Evolutionary conservation across 2,329 filamentous ascomycete species (phyloP).

Genomic region (Teratosphaeriaceae sp.): DNA sequence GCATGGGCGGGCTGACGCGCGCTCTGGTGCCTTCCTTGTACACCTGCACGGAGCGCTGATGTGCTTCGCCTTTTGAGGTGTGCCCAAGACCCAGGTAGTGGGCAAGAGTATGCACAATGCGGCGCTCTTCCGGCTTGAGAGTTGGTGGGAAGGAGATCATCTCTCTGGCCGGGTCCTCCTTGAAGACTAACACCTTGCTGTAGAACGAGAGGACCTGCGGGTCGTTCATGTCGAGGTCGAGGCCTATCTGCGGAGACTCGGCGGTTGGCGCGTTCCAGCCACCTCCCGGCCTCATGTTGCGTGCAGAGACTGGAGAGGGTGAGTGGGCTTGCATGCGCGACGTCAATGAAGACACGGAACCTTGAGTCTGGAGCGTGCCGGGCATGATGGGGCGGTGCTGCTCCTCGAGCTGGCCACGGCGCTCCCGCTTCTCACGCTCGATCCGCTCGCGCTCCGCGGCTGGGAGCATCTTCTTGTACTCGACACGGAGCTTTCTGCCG

Average conservation of each 20-base stretch:
- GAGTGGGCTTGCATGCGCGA: slow-evolving; percentile 53
- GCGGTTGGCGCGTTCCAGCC: slow-evolving; percentile 22
- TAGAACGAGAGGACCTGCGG: slow-evolving; percentile 82
- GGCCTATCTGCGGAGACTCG: slow-evolving; percentile 19
- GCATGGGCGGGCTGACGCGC: slow-evolving; percentile 54
- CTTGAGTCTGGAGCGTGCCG: slow-evolving; percentile 69
- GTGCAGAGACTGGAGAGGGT: slow-evolving; percentile 60
- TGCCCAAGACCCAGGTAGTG: slow-evolving; percentile 93
- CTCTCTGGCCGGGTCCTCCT: slow-evolving; percentile 69
- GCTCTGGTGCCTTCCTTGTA: slow-evolving; percentile 60
- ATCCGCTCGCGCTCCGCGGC: slow-evolving; percentile 91
- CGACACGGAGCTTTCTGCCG: slow-evolving; percentile 86
- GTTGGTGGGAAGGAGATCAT: slow-evolving; percentile 76
- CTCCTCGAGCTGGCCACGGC: slow-evolving; percentile 91
- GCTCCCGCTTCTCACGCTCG: slow-evolving; percentile 93
- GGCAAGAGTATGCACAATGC: slow-evolving; percentile 86
- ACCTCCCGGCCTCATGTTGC: slow-evolving; percentile 36
- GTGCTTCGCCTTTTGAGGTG: slow-evolving; percentile 78
- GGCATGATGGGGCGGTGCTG: slow-evolving; percentile 72
- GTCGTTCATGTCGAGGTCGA: slow-evolving; percentile 86
- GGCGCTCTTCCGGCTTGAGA: slow-evolving; percentile 74
- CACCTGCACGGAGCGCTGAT: slow-evolving; percentile 85
- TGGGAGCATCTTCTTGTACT: slow-evolving; percentile 99
- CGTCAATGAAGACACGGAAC: slow-evolving; percentile 74
- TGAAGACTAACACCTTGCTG: slow-evolving; percentile 83